Percentiles rank a stretch among this genome's conserved stretches.
Evolutionary conservation across 345 rosid species (phyloP).

Genomic region (Linum usitatissimum): DNA sequence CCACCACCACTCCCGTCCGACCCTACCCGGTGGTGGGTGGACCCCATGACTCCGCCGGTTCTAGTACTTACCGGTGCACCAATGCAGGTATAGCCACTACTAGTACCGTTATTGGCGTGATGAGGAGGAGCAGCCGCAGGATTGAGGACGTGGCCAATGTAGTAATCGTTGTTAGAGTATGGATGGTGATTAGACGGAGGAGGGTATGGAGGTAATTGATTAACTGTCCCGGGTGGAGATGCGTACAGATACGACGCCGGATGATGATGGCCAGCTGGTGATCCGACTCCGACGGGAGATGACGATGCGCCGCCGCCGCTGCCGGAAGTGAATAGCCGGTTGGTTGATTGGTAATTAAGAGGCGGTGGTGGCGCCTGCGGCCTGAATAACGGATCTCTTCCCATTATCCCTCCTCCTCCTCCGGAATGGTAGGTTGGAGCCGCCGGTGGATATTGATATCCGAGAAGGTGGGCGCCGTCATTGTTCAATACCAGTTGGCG

Average conservation of each 20-base stretch:
- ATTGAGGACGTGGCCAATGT: constrained; percentile 47
- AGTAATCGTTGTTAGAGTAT: constrained; percentile 40
- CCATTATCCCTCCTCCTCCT: constrained; percentile 10
- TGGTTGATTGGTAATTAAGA: constrained; percentile 5
- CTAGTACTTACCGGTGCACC: constrained; percentile 39
- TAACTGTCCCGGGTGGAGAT: constrained; percentile 27
- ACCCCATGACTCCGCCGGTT: constrained; percentile 10
- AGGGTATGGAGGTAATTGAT: constrained; percentile 21
- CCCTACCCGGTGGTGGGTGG: constrained; percentile 24
- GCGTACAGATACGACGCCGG: constrained; percentile 38
- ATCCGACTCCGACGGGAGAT: constrained; percentile 20
- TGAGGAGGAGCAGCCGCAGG: constrained; percentile 22
- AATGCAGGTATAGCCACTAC: constrained; percentile 47
- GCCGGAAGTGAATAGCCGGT: constrained; percentile 31
- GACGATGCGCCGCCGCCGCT: constrained; percentile 27
- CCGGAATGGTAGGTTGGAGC: constrained; percentile 17
- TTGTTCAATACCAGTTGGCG: constrained; percentile 85
- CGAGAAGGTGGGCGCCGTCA: constrained; percentile 35
- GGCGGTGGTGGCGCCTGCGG: not conserved
- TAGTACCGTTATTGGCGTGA: constrained; percentile 9
- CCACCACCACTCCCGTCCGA: constrained; percentile 7
- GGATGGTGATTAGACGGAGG: constrained; percentile 17
- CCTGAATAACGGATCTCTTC: constrained; percentile 12
- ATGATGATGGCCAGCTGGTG: constrained; percentile 17
- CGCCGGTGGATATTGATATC: constrained; percentile 19